Base-by-base conservation (phyloP, 805 yeast genomes). In the Starmerella vaccinii region DNA sequence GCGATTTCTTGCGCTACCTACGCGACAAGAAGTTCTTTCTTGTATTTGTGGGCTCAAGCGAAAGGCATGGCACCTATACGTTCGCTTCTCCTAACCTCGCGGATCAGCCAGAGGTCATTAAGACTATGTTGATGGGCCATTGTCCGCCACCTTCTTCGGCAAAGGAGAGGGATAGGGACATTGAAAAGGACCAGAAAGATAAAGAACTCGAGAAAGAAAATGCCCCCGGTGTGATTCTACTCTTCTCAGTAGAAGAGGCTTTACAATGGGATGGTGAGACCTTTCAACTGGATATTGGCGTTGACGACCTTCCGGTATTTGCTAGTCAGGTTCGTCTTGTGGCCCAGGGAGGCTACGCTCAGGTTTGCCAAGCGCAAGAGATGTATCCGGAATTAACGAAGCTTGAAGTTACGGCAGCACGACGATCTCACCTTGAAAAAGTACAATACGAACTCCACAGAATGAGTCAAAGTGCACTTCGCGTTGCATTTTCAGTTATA, bases 241-340 rank as follows among this genome's bases (percentile, higher is more conserved):
- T 86, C 15, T 66, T 89, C 4, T 80, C 85, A 59, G 88, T 95
- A 0, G 74, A 81, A 2, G 85, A 85, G 59, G 94, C 96, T 0
- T 75, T 89, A 66, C 78, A 84, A 45, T 90, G 97, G 97, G 88
- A 84, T 54, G 97, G 97, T 4, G 74, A 77, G 16, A 80, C 83
- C 55, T 73, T 81, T 34, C 75, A 79, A 39, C 63, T 84, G 12
- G 62, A 65, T 3, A 70, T 77, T 22, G 58, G 57, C 3, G 41
- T 52, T 1, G 61, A 57, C 16, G 40, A 45, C 12, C 29, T 58
- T 16, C 52, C 41, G 81, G 80, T 50, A 69, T 84, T n/a, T 76
- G 74, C 52, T 10, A 92, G 94, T 2, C 78, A 80, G 49, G 73
- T 83, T 57, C 62, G 85, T 26, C 65, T 86, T 47, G 75, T 86